Evolutionary conservation across 2,329 filamentous ascomycete species (phyloP), one percentile per base, ranked within the genome.

Genomic region (Biscogniauxia mediterranea): DNA sequence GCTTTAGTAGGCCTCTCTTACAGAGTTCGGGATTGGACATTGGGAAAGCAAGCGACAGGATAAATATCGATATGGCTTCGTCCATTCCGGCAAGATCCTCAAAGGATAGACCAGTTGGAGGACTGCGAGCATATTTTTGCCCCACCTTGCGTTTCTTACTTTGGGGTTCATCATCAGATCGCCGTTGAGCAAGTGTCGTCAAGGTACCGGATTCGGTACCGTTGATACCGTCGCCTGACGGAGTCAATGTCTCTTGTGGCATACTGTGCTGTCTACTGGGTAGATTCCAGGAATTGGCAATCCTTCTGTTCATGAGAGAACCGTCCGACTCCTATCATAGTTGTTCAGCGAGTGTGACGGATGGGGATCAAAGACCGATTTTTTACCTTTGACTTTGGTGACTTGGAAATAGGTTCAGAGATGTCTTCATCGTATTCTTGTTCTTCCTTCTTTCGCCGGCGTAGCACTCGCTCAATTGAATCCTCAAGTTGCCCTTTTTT

Each of bases 401-500:
- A 66, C n/a, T 70, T 28, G 42, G 58, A 56, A 38, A 55, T 7
- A 42, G 63, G 25, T 58, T 74, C 70, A 42, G 28, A 69, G 64
- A 9, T 51, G 65, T n/a, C 70, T 61, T 70, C 71, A 56, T 74
- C 71, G 25, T 74, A 69, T 42, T 83, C 84, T 23, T 84, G 83
- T 54, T 80, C 83, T 15, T 80, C 75, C 62, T 88, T 86, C 66
- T 88, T 89, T 5, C 94, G 80, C 19, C 92, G 86, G 7, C 88
- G 85, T 17, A 97, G 78, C 0, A 93, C 92, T 7, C 92, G 83
- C 64, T 96, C 92, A 65, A 98, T 92, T 42, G 90, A 89, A 65
- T 95, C 91, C 74, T 97, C 91, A 1, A 98, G 78, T 0, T 89
- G 81, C 63, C 88, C 89, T 75, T 95, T 96, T 49, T 92, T 92